A percentile compares a stretch with the other conserved stretches of the same genome.
Evolutionary conservation across 148 eudicot species (phyloP).

Genomic region (Spergularia marina): DNA sequence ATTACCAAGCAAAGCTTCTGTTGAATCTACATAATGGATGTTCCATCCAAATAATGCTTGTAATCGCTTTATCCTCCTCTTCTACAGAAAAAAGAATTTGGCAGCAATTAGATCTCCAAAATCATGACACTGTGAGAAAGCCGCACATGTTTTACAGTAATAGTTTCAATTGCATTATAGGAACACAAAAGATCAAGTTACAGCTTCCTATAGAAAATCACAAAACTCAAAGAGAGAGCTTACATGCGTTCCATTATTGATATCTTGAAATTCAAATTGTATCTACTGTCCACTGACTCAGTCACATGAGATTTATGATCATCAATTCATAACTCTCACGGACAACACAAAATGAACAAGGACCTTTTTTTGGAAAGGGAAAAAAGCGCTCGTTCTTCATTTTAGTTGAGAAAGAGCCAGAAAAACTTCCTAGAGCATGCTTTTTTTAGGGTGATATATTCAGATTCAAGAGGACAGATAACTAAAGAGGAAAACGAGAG

Average conservation of each 20-base stretch:
- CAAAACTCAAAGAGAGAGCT: neutral
- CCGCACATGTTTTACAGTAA: neutral
- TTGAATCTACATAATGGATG: conserved; percentile 71
- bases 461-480: no score
- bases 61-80: conserved; percentile 70
- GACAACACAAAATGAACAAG: no score
- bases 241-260: neutral
- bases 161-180: neutral
- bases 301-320: neutral
- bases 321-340: neutral
- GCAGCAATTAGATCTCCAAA: neutral
- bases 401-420: neutral
- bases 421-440: no score
- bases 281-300: neutral
- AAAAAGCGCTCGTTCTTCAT: neutral
- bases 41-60: conserved; percentile 74
- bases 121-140: neutral
- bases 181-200: neutral
- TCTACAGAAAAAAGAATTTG: conserved; percentile 40
- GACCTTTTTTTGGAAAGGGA: neutral
- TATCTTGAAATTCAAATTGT: no score
- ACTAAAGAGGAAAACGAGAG: no score
- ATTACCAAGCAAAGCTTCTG: conserved; percentile 60
- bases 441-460: no score
- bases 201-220: neutral